Evolutionary conservation across 495 filamentous ascomycete genomes (phyloP).

Genomic region (Aspergillus nanangensis): DNA sequence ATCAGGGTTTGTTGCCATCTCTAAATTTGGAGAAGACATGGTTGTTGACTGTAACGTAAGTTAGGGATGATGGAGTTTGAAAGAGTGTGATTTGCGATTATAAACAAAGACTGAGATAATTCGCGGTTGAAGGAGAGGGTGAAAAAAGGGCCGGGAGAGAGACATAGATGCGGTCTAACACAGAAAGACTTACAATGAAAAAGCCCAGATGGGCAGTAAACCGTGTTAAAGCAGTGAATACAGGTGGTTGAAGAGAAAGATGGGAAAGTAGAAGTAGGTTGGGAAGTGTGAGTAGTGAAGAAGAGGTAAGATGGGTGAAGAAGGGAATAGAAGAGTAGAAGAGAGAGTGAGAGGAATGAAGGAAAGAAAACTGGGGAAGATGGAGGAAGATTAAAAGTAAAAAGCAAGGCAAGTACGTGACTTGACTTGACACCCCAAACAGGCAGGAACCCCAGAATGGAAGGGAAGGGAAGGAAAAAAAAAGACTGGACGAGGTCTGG

Average conservation of each 20-base stretch:
- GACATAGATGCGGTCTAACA: too few relatives aligned
- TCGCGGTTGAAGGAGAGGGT: background rate
- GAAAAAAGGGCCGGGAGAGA: background rate
- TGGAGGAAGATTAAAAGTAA: slow-evolving; percentile 3
- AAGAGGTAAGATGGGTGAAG: background rate
- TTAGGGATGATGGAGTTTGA: background rate
- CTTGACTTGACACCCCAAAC: background rate
- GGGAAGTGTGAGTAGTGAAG: too few relatives aligned
- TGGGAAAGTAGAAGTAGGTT: too few relatives aligned
- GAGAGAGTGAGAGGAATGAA: background rate
- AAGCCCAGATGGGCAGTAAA: too few relatives aligned
- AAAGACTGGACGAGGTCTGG: background rate
- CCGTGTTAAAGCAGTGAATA: too few relatives aligned
- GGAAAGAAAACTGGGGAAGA: slow-evolving; percentile 3
- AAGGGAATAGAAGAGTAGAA: slow-evolving; percentile 13
- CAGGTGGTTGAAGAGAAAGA: slow-evolving; percentile 6
- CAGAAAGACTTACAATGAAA: background rate
- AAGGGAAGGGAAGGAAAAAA: background rate
- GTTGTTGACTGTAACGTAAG: background rate
- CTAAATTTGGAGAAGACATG: background rate
- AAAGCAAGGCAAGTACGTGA: slow-evolving; percentile 11
- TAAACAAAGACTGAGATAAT: too few relatives aligned
- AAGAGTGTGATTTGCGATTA: too few relatives aligned
- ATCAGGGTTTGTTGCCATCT: too few relatives aligned
- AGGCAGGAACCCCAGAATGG: slow-evolving; percentile 15